These are phyloP conservation scores for Sisymbrium altissimum DNA, from an alignment of 345 rosid genomes.

Conservation along the genomic window DNA sequence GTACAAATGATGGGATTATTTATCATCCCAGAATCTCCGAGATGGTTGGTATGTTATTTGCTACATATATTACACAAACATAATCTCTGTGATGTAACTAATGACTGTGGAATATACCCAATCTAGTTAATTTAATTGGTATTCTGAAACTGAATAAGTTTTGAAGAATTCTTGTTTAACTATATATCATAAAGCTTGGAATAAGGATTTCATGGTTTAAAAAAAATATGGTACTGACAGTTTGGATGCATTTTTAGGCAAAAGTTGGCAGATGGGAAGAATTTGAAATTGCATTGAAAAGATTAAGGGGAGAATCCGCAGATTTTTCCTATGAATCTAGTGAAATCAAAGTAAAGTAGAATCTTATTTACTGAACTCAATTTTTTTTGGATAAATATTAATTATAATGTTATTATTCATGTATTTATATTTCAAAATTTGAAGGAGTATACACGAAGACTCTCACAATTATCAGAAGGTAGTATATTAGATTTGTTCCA, in stretches of 20 bases:
- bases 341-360: constrained; percentile 50
- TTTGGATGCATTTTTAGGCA: constrained; percentile 39
- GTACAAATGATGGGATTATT: constrained; percentile 21
- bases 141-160: no score
- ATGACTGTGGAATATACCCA: no score
- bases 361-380: background rate
- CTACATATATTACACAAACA: no score
- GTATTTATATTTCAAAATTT: background rate
- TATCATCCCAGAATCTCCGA: constrained; percentile 34
- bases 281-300: constrained; percentile 46
- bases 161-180: no score
- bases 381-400: background rate
- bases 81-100: no score
- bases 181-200: no score
- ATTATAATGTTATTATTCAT: background rate
- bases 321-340: constrained; percentile 52
- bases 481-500: constrained; percentile 37
- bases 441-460: constrained; percentile 43
- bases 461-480: constrained; percentile 30
- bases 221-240: background rate
- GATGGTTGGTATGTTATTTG: constrained; percentile 30
- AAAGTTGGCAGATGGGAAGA: constrained; percentile 47
- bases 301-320: constrained; percentile 46
- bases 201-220: background rate
- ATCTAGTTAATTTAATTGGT: no score